Evolutionary conservation across 306 rosid species (phyloP), one percentile per base, ranked within the genome.

Genomic region (Hippophae gyantsensis): DNA sequence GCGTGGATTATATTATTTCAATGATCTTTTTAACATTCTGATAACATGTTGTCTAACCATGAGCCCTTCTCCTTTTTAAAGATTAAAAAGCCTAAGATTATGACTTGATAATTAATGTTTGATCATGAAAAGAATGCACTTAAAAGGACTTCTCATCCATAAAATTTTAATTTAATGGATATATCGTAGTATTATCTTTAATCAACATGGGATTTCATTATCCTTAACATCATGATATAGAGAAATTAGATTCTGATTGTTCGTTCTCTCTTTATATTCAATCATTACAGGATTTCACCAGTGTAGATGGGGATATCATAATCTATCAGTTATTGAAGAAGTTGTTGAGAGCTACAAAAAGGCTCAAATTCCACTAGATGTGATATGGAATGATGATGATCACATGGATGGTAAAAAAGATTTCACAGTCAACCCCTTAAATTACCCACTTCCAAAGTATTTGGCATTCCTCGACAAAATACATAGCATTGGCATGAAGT

Each of bases 251-350:
- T 49, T 13, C 18, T 11, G 1, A 10, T 49, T 58, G 2, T 23
- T 60, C 60, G 23, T 51, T 45, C 54, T 44, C 9, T 18, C 44
- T 61, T 18, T 26, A 32, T 13, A 27, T 25, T 38, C 57, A 7
- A 1, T 61, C 10, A 72, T 63, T 68, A 26, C 69, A 92, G 98
- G 98, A 67, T 92, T 92, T 81, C 98, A 92, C 68, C 98, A 92
- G 67, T 92, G 96, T 77, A 85, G 95, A 84, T 88, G 96, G 96
- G 98, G 98, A 61, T 92, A 92, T 81, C 98, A 87, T 72, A 92
- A 92, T 70, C 72, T 92, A 56, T 92, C 98, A 13, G 96, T 92
- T 25, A 83, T 87, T 47, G 98, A 92, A 71, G 98, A 92, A 46
- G 98, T 92, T 59, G 96, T 92, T 61, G 96, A 67, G 49, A 92